Conservation (phyloP, 192 early-diverging fungal species). For the Dimargaris cristalligena region DNA sequence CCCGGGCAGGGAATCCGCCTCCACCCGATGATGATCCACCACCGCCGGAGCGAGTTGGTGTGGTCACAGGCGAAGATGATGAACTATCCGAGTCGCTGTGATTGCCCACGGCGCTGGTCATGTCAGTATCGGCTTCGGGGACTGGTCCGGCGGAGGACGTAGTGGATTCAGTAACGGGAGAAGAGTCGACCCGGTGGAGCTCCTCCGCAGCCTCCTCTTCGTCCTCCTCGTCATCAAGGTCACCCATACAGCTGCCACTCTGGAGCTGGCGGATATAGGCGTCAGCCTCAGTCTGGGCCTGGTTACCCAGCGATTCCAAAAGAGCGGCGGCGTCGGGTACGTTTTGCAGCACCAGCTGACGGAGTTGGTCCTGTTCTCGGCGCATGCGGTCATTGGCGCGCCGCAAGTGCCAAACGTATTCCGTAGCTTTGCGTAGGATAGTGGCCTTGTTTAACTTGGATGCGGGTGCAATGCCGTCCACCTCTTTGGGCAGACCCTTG, state of each 20-base stretch:
- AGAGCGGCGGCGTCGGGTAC: neutral
- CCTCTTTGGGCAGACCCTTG: constrained; percentile 15
- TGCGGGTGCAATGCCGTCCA: constrained; percentile 72
- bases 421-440: constrained; percentile 74
- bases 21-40: too few relatives aligned
- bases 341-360: neutral
- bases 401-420: constrained; percentile 59
- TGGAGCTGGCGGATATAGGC: neutral
- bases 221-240: neutral
- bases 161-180: too few relatives aligned
- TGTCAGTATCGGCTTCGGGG: neutral
- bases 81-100: neutral
- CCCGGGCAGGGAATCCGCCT: neutral
- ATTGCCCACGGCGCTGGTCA: neutral
- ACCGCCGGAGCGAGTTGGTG: neutral
- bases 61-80: neutral
- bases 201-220: neutral
- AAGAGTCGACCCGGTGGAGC: too few relatives aligned
- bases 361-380: constrained; percentile 14
- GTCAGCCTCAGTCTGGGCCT: neutral
- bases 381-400: constrained; percentile 21
- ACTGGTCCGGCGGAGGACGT: neutral
- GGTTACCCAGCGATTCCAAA: neutral
- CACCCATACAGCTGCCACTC: neutral
- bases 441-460: constrained; percentile 90